Evolutionary conservation across 2,329 filamentous ascomycete genomes (phyloP), one percentile per base, ranked within the genome.

Genomic region (Fusarium succisae): DNA sequence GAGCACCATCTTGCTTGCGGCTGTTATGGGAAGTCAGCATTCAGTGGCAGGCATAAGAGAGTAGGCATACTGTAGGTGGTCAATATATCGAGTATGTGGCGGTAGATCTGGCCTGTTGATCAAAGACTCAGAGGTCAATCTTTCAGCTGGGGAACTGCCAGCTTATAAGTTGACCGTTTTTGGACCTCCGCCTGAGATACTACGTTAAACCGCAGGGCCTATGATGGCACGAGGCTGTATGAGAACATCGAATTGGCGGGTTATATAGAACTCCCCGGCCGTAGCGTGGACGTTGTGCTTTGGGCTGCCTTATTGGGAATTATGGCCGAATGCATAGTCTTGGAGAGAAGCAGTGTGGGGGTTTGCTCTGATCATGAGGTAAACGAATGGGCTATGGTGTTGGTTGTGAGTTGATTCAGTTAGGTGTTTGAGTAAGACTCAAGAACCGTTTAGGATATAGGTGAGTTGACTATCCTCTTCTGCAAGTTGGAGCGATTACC

Each of bases 221-320:
- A 60, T 63, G 57, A 41, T 63, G 50, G 39, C 59, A 70, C 63
- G 54, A 73, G 68, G 66, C 39, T 68, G 41, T 59, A 67, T 66
- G 61, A 53, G 56, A 63, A 72, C 58, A 77, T 76, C 26, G 75
- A 76, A 77, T 77, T 77, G 75, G 75, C 63, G 65, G 75, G 70
- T 72, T 63, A 72, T 70, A 66, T 44, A 66, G 26, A 55, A 53
- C 61, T 54, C 71, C 59, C 61, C 45, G 66, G 64, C 63, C 55
- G 62, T 60, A 64, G 65, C 51, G 54, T 55, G 44, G 56, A 28
- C 41, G 41, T 66, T 60, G 55, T 67, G 51, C 41, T 69, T 57
- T 59, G 56, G 64, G 50, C 66, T 77, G 57, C 75, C 73, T 66
- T 47, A 69, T 76, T 60, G 47, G 75, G 75, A 74, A 77, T 69